phyloP scores from a whole-genome alignment of 768 basidiomycete species.

The Amanita rubescens region DNA sequence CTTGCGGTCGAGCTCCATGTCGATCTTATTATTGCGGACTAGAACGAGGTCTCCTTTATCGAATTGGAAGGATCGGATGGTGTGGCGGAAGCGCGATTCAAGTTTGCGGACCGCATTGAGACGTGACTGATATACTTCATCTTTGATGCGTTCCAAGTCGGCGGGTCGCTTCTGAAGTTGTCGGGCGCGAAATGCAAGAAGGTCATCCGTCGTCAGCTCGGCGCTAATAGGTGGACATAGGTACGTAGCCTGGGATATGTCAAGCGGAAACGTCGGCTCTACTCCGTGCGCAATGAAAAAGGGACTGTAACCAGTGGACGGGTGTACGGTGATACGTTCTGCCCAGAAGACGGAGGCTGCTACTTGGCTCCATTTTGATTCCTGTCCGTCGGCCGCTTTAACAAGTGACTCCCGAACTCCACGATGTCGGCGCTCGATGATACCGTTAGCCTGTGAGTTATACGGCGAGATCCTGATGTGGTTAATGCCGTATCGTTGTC shows the following conservation, averaged over 20 bases:
- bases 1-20: background rate
- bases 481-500: slow-evolving; percentile 20
- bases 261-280: slow-evolving; percentile 26
- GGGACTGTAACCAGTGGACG: slow-evolving; percentile 17
- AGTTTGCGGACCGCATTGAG: slow-evolving; percentile 18
- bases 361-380: slow-evolving; percentile 23
- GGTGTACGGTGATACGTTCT: slow-evolving; percentile 22
- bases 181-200: background rate
- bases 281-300: slow-evolving; percentile 18
- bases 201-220: background rate
- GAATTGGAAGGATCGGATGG: slow-evolving; percentile 18
- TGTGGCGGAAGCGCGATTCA: slow-evolving; percentile 13
- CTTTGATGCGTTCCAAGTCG: slow-evolving; percentile 15
- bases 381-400: slow-evolving; percentile 23
- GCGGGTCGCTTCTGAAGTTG: slow-evolving; percentile 19
- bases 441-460: slow-evolving; percentile 32
- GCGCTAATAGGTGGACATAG: slow-evolving; percentile 1
- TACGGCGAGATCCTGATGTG: slow-evolving; percentile 34
- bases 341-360: slow-evolving; percentile 24
- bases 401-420: slow-evolving; percentile 21
- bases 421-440: slow-evolving; percentile 25
- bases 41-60: slow-evolving; percentile 26
- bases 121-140: slow-evolving; percentile 11
- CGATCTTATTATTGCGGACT: slow-evolving; percentile 16
- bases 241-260: slow-evolving; percentile 17